Conservation (phyloP, 2,329 filamentous ascomycete species). For the Sporothrix pallida region DNA sequence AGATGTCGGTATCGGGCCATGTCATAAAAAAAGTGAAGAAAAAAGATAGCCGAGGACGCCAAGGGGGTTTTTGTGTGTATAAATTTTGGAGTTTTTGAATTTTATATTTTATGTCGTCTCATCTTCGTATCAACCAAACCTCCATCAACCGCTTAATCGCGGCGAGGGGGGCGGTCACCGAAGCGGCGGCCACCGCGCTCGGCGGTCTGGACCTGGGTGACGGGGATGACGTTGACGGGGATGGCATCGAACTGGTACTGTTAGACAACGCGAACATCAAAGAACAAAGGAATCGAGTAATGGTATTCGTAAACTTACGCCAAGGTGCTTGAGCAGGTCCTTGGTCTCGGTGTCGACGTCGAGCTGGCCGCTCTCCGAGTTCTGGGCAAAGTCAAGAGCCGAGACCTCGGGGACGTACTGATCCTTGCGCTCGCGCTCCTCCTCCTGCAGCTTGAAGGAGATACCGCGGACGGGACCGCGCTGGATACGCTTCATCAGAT, state of each 20-base stretch:
- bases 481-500: conserved; percentile 99
- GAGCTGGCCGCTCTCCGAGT: conserved; percentile 88
- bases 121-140: background rate
- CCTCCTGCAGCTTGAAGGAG: conserved; percentile 99
- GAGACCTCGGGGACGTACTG: conserved; percentile 99
- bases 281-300: background rate
- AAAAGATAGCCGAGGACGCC: conserved; percentile 28
- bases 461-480: conserved; percentile 98
- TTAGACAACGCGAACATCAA: conserved; percentile 21
- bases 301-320: conserved; percentile 69
- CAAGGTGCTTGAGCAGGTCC: conserved; percentile 97
- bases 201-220: conserved; percentile 83
- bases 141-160: conserved; percentile 48
- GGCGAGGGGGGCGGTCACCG: conserved; percentile 53
- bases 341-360: conserved; percentile 98
- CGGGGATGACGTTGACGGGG: conserved; percentile 92
- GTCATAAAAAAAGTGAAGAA: conserved; percentile 21
- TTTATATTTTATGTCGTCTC: conserved; percentile 6
- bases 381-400: conserved; percentile 96
- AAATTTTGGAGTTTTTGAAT: conserved; percentile 12
- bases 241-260: conserved; percentile 87
- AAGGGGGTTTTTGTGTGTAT: conserved; percentile 11
- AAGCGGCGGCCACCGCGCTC: conserved; percentile 69
- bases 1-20: conserved; percentile 8
- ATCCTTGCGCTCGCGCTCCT: conserved; percentile 99